phyloP scores from a whole-genome alignment of 2,329 filamentous ascomycete genomes.

The Blumeriella jaapii region DNA sequence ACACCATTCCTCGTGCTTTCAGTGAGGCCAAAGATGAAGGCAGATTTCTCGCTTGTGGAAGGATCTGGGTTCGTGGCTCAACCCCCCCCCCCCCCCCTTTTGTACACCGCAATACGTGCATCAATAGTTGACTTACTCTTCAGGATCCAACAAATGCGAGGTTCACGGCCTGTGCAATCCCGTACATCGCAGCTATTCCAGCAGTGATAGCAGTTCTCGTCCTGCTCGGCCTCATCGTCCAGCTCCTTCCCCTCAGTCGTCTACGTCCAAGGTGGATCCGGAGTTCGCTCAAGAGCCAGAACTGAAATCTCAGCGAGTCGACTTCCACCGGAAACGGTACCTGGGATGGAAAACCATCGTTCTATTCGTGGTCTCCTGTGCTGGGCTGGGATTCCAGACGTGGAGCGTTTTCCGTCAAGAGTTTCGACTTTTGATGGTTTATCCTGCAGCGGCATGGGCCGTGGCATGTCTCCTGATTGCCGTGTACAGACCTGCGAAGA shows the following conservation, averaged over 20 bases:
- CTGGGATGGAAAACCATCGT: conserved; percentile 25
- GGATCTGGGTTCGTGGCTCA: conserved; percentile 8
- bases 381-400: conserved; percentile 28
- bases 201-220: conserved; percentile 23
- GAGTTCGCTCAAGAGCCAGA: conserved; percentile 35
- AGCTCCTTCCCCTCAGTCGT: conserved; percentile 22
- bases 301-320: conserved; percentile 25
- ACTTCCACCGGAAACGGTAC: conserved; percentile 18
- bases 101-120: conserved; percentile 3
- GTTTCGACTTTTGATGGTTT: conserved; percentile 30
- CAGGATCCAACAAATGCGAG: conserved; percentile 24
- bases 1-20: neutral
- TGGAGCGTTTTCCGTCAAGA: conserved; percentile 25
- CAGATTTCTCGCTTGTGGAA: neutral
- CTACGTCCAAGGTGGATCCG: conserved; percentile 36
- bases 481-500: conserved; percentile 17
- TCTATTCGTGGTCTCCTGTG: conserved; percentile 30
- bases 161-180: conserved; percentile 21
- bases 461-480: conserved; percentile 15
- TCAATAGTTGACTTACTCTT: neutral
- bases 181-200: conserved; percentile 22
- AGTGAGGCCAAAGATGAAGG: neutral
- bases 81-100: neutral
- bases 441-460: conserved; percentile 19
- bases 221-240: conserved; percentile 20